Conservation (phyloP, 768 basidiomycete species). For the Suillus discolor region DNA sequence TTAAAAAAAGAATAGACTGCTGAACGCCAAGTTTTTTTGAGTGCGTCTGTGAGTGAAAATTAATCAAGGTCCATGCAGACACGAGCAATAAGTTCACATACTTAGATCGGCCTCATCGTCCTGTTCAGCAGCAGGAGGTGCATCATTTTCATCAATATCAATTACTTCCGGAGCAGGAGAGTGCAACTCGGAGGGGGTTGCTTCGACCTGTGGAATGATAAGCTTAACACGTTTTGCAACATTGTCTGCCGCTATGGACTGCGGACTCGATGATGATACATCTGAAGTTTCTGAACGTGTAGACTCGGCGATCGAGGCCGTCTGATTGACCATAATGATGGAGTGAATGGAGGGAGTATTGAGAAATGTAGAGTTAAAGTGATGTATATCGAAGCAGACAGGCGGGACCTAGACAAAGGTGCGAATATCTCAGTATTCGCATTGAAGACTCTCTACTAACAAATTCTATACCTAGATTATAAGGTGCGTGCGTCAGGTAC, state of each 20-base stretch:
- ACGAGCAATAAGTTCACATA: neutral
- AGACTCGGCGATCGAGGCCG: too few relatives aligned
- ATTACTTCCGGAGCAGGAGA: slow-evolving; percentile 12
- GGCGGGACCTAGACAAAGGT: too few relatives aligned
- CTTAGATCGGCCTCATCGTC: neutral
- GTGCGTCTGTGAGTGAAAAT: neutral
- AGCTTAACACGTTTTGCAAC: neutral
- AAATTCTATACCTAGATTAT: too few relatives aligned
- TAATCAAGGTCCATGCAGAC: neutral
- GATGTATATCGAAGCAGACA: too few relatives aligned
- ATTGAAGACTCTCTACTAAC: too few relatives aligned
- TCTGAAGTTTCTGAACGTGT: too few relatives aligned
- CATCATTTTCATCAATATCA: neutral
- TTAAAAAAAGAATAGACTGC: neutral
- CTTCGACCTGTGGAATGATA: neutral
- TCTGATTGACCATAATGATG: too few relatives aligned
- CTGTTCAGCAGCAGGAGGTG: neutral
- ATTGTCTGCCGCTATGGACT: neutral
- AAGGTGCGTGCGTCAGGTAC: too few relatives aligned
- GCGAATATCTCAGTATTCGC: too few relatives aligned
- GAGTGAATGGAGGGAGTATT: neutral
- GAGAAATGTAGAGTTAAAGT: too few relatives aligned
- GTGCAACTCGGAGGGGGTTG: neutral
- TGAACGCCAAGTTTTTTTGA: neutral
- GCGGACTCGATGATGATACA: neutral